Evolutionary conservation across 164 flowering plant genomes (phyloP), one percentile per base, ranked within the genome.

Genomic region (Annona squamosa): DNA sequence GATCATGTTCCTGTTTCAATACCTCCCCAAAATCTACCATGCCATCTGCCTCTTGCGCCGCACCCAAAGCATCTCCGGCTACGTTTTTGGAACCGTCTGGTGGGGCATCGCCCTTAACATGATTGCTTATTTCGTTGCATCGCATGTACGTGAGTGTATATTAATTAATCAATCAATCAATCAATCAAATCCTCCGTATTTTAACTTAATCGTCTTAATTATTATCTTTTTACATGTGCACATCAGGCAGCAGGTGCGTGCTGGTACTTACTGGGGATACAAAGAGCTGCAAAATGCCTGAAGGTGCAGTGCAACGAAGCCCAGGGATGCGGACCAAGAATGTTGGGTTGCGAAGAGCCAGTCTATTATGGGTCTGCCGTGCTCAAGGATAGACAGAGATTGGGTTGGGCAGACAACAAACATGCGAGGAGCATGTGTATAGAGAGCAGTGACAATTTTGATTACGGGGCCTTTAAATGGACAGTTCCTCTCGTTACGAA

Each of bases 161-260:
- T 26, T 26, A 26, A 26, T 26, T 26, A 26, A 26, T 26, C 1
- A 26, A 26, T 26, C 37, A 26, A 26, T 26, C 37, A 26, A 26
- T 26, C 37, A 26, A 26, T 26, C 37, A 26, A 26, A 26, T 26
- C 37, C 37, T 26, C 37, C 37, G 37, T 26, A 26, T 26, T 26
- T 26, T 26, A 26, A 26, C 37, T 26, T 26, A 26, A 26, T 26
- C 37, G 9, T 9, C 59, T 52, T 52, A 10, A 52, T 52, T 52
- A 26, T 52, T 6, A 52, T 52, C 59, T 52, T 16, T 52, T 52
- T 16, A 52, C 59, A 52, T 52, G 59, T 16, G 13, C 9, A 52
- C 59, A 52, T 52, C 76, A 95, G 99, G 99, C 98, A 2, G 98
- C 97, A 10, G 99, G 99, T 67, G 99, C 98, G 48, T 95, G 99